Percentiles rank a stretch among this genome's conserved stretches.
These are phyloP conservation scores for Penicillium sp. DNA, from an alignment of 2,329 filamentous ascomycete species.

Conservation along the genomic window DNA sequence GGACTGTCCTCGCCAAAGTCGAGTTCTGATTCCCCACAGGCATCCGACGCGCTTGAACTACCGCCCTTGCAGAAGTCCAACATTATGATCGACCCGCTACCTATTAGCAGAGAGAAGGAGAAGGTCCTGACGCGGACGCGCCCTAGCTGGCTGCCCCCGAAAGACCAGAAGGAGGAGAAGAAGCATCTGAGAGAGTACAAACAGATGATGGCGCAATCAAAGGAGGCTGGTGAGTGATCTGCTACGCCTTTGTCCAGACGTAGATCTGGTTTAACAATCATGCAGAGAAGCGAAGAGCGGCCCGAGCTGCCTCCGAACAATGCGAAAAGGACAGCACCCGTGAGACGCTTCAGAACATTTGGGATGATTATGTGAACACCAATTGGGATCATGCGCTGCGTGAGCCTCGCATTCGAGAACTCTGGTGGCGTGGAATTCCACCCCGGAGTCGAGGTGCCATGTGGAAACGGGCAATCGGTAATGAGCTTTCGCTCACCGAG, in stretches of 20 bases:
- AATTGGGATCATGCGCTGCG: constrained; percentile 59
- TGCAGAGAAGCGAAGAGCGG: constrained; percentile 52
- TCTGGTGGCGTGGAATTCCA: constrained; percentile 66
- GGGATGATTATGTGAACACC: constrained; percentile 62
- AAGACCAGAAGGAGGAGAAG: constrained; percentile 84
- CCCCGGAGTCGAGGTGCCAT: constrained; percentile 58
- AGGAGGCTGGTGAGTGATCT: constrained; percentile 54
- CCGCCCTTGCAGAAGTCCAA: constrained; percentile 64
- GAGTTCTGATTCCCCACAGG: constrained; percentile 41
- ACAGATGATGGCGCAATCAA: constrained; percentile 64
- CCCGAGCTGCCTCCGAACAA: constrained; percentile 49
- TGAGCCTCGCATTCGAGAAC: constrained; percentile 58
- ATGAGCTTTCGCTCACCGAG: constrained; percentile 59
- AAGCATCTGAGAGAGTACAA: constrained; percentile 76
- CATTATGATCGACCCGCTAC: constrained; percentile 66
- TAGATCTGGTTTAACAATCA: constrained; percentile 11
- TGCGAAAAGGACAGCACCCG: constrained; percentile 55
- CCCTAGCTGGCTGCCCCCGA: constrained; percentile 68
- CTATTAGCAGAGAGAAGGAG: constrained; percentile 67
- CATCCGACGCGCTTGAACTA: constrained; percentile 49
- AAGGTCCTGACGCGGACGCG: constrained; percentile 65
- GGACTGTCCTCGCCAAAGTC: constrained; percentile 40
- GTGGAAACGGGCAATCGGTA: constrained; percentile 63
- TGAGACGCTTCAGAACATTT: constrained; percentile 59
- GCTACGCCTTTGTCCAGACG: not conserved